Evolutionary conservation across 768 basidiomycete species (phyloP), one percentile per base, ranked within the genome.

Genomic region (Paxillus rubicundulus): DNA sequence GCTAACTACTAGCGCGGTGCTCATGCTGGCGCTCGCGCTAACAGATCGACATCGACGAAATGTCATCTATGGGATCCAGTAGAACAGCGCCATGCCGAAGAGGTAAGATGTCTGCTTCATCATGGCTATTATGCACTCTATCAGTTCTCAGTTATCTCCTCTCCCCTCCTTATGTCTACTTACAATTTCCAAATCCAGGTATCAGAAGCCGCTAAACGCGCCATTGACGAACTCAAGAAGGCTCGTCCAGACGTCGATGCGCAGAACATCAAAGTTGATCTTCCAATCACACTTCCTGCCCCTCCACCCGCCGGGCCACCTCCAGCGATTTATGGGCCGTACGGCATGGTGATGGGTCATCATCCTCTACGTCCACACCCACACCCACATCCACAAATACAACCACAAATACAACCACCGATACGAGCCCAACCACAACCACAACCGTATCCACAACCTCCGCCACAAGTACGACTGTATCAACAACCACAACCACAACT

Each of bases 41-140:
- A 33, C 33, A 14, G n/a, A 13, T 37, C 33, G 33, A 33, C 13
- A 33, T 33, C 33, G 33, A 32, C 30, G 0, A 84, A 85, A 64
- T 92, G 89, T 50, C 63, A 71, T 4, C 69, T 91, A 4, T 91
- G 85, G 85, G 89, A 91, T 51, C 57, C 73, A 2, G 77, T 84
- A 1, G 87, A 89, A 47, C 70, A 77, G 47, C 75, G 86, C 32
- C 86, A 88, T 60, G 78, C 74, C 4, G 75, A 82, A 47, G 88
- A 91, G 74, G 89, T 85, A 49, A 21, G 70, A 24, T 24, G 24
- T 24, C 6, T 24, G 4, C 1, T 24, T 24, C 4, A 24, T 24
- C 21, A 5, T 24, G 24, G 24, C 24, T 24, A 24, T 24, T 6
- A 24, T 24, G 24, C 24, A 24, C 24, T 24, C 1, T 24, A 6